Evolutionary conservation across 495 filamentous ascomycete species (phyloP).

Genomic region (Talaromyces trachyspermus): DNA sequence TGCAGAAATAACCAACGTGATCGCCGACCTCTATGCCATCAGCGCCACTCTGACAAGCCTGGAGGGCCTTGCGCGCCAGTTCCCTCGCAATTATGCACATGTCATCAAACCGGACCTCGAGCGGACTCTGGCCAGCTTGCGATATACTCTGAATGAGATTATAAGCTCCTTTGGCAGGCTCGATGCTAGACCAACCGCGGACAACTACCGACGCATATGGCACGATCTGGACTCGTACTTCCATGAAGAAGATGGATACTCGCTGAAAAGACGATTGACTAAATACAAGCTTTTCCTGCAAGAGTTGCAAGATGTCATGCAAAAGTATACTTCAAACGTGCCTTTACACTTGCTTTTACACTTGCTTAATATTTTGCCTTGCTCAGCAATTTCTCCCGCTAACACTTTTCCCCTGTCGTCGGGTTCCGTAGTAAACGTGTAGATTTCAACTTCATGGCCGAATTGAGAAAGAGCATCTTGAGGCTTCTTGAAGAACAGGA

Average conservation of each 20-base stretch:
- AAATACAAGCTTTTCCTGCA: slow-evolving; percentile 46
- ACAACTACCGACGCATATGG: slow-evolving; percentile 46
- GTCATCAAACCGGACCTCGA: slow-evolving; percentile 40
- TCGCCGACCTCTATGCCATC: slow-evolving; percentile 49
- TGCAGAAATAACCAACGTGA: slow-evolving; percentile 48
- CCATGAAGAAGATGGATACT: slow-evolving; percentile 40
- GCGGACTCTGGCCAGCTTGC: slow-evolving; percentile 37
- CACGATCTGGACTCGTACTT: slow-evolving; percentile 41
- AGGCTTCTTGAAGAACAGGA: slow-evolving; percentile 32
- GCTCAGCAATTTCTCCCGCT: too few species aligned
- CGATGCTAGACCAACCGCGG: slow-evolving; percentile 26
- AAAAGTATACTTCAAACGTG: slow-evolving; percentile 29
- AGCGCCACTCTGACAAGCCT: slow-evolving; percentile 42
- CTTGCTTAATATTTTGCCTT: too few species aligned
- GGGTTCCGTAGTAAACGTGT: slow-evolving; percentile 25
- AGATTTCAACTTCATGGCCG: slow-evolving; percentile 22
- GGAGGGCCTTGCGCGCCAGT: slow-evolving; percentile 26
- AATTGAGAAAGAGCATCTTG: slow-evolving; percentile 29
- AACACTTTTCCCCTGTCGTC: too few species aligned
- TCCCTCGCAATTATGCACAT: slow-evolving; percentile 23
- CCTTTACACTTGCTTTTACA: background rate
- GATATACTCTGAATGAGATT: slow-evolving; percentile 47
- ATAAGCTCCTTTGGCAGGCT: slow-evolving; percentile 42
- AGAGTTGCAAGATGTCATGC: slow-evolving; percentile 39
- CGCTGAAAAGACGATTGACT: slow-evolving; percentile 43